Evolutionary conservation across 2,329 filamentous ascomycete genomes (phyloP), one percentile per base, ranked within the genome.

Genomic region (Colletotrichum lini): DNA sequence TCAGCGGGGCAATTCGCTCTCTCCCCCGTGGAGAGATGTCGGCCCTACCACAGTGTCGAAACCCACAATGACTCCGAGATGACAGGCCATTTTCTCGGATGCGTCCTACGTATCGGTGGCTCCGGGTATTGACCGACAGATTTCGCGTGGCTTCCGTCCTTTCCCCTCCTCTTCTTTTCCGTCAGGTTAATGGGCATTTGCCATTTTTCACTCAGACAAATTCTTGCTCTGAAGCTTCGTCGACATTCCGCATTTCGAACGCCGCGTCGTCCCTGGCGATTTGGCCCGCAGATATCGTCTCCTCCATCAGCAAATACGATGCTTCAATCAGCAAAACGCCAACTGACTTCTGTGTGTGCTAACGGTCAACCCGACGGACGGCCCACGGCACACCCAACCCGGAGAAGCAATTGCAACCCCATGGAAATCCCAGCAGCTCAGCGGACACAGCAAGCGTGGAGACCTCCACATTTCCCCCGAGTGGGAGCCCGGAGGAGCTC

Each of bases 1-100:
- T 2, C 9, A 8, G 53, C 45, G 58, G 59, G 53, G 40, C 10
- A 72, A 59, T 56, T 65, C 69, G 65, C 58, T 53, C 23, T 63
- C 23, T 54, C 47, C 50, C 54, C 42, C 65, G 65, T 72, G 69
- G 69, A 64, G 65, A 68, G 65, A 69, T 21, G 40, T 72, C 69
- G 69, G 69, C 69, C 65, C 42, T 72, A 72, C 53, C 68, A 71
- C 58, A 35, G 49, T 47, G 45, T 54, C 40, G 15, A 53, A 69
- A 59, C n/a, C 69, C 69, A 69, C 69, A 72, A 72, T 72, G 69
- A 18, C 65, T 38, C 69, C 69, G 69, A 72, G 35, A 72, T 72
- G 69, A 68, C 58, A 54, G 69, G 53, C 58, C 53, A 59, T 44
- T 26, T 50, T 52, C 47, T 52, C 21, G 56, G 58, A 68, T 68